Percentiles rank a stretch among this genome's conserved stretches.
Conservation (phyloP, 371 early-diverging fungal species). For the Phascolomyces articulosus region DNA sequence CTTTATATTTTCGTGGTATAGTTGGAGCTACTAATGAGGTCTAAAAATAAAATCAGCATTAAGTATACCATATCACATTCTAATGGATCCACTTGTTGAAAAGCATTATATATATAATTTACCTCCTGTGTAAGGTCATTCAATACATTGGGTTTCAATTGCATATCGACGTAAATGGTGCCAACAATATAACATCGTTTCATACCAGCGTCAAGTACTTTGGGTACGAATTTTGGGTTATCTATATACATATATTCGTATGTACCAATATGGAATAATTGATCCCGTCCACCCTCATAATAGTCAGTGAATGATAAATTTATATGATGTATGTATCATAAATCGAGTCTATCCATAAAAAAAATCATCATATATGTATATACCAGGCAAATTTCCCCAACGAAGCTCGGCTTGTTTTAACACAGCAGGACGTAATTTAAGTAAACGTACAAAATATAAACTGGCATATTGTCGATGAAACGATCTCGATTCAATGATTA, state of each 20-base stretch:
- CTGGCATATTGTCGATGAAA: slow-evolving; percentile 83
- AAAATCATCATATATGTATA: background rate
- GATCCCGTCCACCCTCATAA: too few species aligned
- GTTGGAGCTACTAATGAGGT: slow-evolving; percentile 47
- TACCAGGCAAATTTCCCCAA: slow-evolving; percentile 55
- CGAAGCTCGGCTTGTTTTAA: slow-evolving; percentile 48
- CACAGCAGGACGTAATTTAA: slow-evolving; percentile 60
- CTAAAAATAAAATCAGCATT: too few species aligned
- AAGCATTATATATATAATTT: slow-evolving; percentile 14
- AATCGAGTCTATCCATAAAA: too few species aligned
- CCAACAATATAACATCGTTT: slow-evolving; percentile 78
- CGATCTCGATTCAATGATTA: slow-evolving; percentile 52
- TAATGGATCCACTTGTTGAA: too few species aligned
- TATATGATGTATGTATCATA: too few species aligned
- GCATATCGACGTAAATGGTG: slow-evolving; percentile 86
- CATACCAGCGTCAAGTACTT: slow-evolving; percentile 71
- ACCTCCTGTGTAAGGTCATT: slow-evolving; percentile 82
- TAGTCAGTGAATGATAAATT: too few species aligned
- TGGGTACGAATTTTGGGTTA: slow-evolving; percentile 51
- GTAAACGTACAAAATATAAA: slow-evolving; percentile 80
- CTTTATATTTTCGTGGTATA: slow-evolving; percentile 65
- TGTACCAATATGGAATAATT: too few species aligned
- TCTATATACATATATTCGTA: too few species aligned
- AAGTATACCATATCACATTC: too few species aligned
- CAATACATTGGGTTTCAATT: slow-evolving; percentile 85